Evolutionary conservation across 1,139 yeast genomes (phyloP), one percentile per base, ranked within the genome.

Genomic region (Wickerhamomyces sp.): DNA sequence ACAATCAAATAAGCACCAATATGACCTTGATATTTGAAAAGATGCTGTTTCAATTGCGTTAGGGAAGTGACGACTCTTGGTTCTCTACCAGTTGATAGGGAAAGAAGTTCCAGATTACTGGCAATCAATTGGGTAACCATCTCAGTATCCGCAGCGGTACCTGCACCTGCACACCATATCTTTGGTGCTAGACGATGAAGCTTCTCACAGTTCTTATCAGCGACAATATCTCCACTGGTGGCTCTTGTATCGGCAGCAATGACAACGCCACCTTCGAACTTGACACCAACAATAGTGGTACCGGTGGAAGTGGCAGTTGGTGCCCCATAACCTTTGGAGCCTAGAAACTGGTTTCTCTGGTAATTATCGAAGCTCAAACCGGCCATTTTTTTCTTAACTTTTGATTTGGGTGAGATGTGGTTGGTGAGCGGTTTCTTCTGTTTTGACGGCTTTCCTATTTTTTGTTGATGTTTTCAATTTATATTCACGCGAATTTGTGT

Each of bases 101-200:
- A 75, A 67, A 91, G 99, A 54, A 93, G 72, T 67, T 93, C 99
- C 56, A 93, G 73, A 65, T 91, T 91, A 42, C 96, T 88, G 31
- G 91, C 81, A 58, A 90, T 90, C 63, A 93, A 75, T 66, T 89
- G 96, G 7, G 99, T 93, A 30, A 88, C 96, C 87, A 86, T 85
- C 65, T 93, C 98, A 10, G 97, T 93, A 65, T 93, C 99, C n/a
- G 99, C 99, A 39, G 99, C 99, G 18, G 99, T 75, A 66, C 99
- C 99, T 5, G 99, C 99, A 59, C 99, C 99, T 45, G 97, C 97
- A 79, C 98, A 93, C 99, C 99, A 93, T 62, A 93, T 93, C 63
- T 78, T 79, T 11, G 99, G 97, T 3, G 97, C 79, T 58, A 93
- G 78, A 59, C 95, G 73, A 69, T 93, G 99, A 54, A 93, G 75